phyloP scores from a whole-genome alignment of 2,329 filamentous ascomycete genomes.

The Phialophora chinensis region DNA sequence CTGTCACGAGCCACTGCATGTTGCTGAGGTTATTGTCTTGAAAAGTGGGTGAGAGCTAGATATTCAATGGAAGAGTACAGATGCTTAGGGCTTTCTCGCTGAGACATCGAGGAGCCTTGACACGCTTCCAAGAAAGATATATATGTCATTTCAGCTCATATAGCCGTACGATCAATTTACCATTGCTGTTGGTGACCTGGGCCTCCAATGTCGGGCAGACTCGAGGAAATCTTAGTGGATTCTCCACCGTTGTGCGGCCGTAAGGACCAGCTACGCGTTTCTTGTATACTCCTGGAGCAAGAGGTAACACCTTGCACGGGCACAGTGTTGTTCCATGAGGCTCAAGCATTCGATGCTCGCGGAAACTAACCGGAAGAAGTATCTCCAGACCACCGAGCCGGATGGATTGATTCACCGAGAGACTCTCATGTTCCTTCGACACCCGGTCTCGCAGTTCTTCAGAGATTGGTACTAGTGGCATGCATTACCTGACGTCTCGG shows the following conservation, averaged over 20 bases:
- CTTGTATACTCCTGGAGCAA: not conserved
- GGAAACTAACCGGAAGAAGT: not conserved
- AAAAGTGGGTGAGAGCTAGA: not conserved
- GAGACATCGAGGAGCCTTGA: too few relatives aligned
- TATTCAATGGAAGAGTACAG: not conserved
- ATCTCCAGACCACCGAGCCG: not conserved
- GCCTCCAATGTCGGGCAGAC: not conserved
- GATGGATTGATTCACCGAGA: slow-evolving; percentile 13
- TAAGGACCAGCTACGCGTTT: not conserved
- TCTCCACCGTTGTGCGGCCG: not conserved
- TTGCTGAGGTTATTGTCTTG: not conserved
- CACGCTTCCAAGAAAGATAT: too few relatives aligned
- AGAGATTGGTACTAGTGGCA: not conserved
- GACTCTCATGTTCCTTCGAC: not conserved
- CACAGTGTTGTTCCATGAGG: not conserved
- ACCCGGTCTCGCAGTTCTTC: too few relatives aligned
- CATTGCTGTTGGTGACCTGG: not conserved
- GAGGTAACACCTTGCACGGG: not conserved
- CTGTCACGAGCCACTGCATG: slow-evolving; percentile 40
- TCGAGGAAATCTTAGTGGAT: not conserved
- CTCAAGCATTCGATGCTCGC: not conserved
- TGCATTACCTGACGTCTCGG: not conserved
- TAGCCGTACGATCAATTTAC: too few relatives aligned
- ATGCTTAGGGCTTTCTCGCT: too few relatives aligned
- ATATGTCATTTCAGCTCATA: too few relatives aligned